Percentiles rank a stretch among this genome's conserved stretches.
phyloP scores from a whole-genome alignment of 129 eudicot genomes.

The Mikania micrantha region DNA sequence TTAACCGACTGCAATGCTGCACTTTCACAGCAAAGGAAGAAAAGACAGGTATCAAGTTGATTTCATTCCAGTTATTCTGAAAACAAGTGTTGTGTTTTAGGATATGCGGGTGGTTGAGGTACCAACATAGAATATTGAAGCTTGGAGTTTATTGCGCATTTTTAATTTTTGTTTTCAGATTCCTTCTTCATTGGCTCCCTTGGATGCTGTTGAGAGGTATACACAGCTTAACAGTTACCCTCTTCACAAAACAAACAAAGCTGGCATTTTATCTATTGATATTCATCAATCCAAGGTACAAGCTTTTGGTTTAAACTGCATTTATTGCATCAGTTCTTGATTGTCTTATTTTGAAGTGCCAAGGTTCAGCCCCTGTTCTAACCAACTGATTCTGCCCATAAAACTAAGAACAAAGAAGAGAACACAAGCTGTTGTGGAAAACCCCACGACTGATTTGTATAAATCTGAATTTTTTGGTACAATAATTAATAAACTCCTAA shows the following conservation, averaged over 20 bases:
- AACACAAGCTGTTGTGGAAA: no score
- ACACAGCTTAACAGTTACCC: slow-evolving; percentile 85
- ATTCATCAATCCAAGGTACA: slow-evolving; percentile 76
- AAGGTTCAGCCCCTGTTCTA: no score
- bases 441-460: no score
- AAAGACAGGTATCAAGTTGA: slow-evolving; percentile 55
- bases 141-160: not conserved
- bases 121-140: not conserved
- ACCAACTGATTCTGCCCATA: no score
- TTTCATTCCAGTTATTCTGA: not conserved
- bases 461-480: no score
- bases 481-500: no score
- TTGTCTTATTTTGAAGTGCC: no score
- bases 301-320: not conserved
- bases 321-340: not conserved
- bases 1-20: slow-evolving; percentile 82
- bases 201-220: slow-evolving; percentile 77
- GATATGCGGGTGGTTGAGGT: not conserved
- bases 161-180: slow-evolving; percentile 35
- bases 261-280: slow-evolving; percentile 84
- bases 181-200: slow-evolving; percentile 70
- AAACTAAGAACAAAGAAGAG: no score
- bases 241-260: slow-evolving; percentile 86
- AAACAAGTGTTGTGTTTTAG: not conserved
- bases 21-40: slow-evolving; percentile 94